Base-by-base conservation (phyloP, 352 stramenopile species). In the Globisporangium nunn region DNA sequence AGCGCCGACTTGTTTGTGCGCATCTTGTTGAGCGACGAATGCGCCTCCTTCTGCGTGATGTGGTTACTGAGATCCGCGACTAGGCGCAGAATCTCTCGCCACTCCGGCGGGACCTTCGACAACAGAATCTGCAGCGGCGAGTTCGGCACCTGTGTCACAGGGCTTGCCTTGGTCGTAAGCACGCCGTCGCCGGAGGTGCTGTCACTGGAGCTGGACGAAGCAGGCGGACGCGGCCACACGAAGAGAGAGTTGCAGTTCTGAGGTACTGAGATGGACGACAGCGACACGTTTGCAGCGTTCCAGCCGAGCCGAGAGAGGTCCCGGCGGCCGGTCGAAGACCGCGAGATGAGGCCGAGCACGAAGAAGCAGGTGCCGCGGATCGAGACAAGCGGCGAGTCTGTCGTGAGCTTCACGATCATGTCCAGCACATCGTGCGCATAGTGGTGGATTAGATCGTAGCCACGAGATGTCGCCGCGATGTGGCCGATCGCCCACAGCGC, bases 31-130 rank as follows among this genome's bases (percentile, higher is more conserved):
- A 95, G 71, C 47, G 81, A 88, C 23, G 81, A 75, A 61, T 93
- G 83, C 2, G 85, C 85, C 58, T 95, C 85, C 63, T 95, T 95
- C 60, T 95, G 85, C 3, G 83, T 93, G 56, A 95, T 95, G 59
- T 93, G 85, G 67, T 93, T 93, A 59, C 85, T 95, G 59, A 95
- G 41, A 44, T 95, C 84, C 1, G 81, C 85, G 35, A 95, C 74
- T 51, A 81, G 70, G 1, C 83, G 81, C 44, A 95, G 55, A 4
- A 93, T 67, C 64, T 95, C 85, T 41, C 74, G 81, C 81, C 81
- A 90, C 37, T 89, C 81, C 0, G 79, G 69, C 23, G 85, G 75
- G 33, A 89, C 74, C 53, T 90, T 92, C 41, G 60, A 64, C 50
- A 90, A 64, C 39, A 93, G 59, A n/a, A 67, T 56, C 59, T 93